These are phyloP conservation scores for Diospyros kaki DNA, from an alignment of 148 eudicot genomes.

Conservation along the genomic window DNA sequence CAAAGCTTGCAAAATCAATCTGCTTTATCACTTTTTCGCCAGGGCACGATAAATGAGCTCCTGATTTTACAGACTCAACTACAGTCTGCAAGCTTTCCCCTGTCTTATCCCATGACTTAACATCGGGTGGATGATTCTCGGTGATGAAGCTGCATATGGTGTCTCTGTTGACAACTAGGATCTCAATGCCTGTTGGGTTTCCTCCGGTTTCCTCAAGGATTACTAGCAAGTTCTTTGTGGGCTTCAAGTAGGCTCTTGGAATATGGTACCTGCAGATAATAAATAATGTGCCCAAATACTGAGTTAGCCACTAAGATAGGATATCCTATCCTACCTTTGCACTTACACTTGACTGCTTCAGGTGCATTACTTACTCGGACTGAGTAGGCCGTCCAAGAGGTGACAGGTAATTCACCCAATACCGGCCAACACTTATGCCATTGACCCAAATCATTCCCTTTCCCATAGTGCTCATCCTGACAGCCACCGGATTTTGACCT, in stretches of 20 bases:
- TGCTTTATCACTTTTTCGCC: constrained; percentile 29
- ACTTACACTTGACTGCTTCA: background rate
- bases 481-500: constrained; percentile 62
- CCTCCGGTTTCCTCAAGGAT: constrained; percentile 77
- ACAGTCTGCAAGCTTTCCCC: constrained; percentile 21
- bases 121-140: constrained; percentile 47
- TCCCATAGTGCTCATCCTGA: constrained; percentile 54
- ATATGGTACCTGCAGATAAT: constrained; percentile 61
- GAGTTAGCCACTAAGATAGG: too few relatives aligned
- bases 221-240: constrained; percentile 60
- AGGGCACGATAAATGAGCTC: constrained; percentile 51
- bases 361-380: constrained; percentile 49
- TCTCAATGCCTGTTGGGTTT: constrained; percentile 37
- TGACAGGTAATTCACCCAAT: constrained; percentile 59
- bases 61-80: constrained; percentile 28
- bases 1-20: constrained; percentile 70
- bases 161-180: constrained; percentile 53
- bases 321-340: too few relatives aligned
- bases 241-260: constrained; percentile 74
- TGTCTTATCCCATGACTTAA: constrained; percentile 44
- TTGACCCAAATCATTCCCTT: constrained; percentile 83
- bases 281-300: too few relatives aligned
- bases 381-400: constrained; percentile 64
- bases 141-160: constrained; percentile 53
- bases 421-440: constrained; percentile 74